phyloP scores from a whole-genome alignment of 495 filamentous ascomycete genomes.

The Penicilliopsis zonata region DNA sequence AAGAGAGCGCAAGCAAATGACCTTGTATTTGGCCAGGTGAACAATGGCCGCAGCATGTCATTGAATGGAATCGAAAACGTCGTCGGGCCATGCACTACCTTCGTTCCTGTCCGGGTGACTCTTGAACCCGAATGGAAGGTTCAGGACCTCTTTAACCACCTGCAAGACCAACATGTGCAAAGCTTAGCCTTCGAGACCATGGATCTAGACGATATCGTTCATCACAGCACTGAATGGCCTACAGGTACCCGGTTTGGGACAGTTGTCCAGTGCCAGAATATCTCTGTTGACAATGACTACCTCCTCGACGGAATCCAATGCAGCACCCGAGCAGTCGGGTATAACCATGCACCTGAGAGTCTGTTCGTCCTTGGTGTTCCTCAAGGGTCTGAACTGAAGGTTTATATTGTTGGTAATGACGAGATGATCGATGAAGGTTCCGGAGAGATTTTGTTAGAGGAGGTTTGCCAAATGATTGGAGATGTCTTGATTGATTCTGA shows the following conservation, averaged over 20 bases:
- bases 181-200: background rate
- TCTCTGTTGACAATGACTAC: too few species aligned
- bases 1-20: slow-evolving; percentile 10
- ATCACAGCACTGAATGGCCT: background rate
- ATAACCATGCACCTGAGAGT: too few species aligned
- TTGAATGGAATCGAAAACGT: slow-evolving; percentile 20
- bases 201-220: background rate
- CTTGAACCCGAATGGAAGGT: background rate
- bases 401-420: too few species aligned
- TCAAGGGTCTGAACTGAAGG: too few species aligned
- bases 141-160: background rate
- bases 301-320: too few species aligned
- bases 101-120: slow-evolving; percentile 27
- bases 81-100: slow-evolving; percentile 29
- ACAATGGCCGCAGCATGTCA: slow-evolving; percentile 15
- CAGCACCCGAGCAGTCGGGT: too few species aligned
- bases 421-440: too few species aligned
- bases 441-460: too few species aligned
- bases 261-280: background rate
- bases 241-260: background rate
- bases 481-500: too few species aligned
- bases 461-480: too few species aligned
- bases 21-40: slow-evolving; percentile 16
- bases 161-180: background rate
- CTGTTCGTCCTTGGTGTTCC: too few species aligned